Base-by-base conservation (phyloP, 2,329 filamentous ascomycete species). In the Cladorrhinum sp. region DNA sequence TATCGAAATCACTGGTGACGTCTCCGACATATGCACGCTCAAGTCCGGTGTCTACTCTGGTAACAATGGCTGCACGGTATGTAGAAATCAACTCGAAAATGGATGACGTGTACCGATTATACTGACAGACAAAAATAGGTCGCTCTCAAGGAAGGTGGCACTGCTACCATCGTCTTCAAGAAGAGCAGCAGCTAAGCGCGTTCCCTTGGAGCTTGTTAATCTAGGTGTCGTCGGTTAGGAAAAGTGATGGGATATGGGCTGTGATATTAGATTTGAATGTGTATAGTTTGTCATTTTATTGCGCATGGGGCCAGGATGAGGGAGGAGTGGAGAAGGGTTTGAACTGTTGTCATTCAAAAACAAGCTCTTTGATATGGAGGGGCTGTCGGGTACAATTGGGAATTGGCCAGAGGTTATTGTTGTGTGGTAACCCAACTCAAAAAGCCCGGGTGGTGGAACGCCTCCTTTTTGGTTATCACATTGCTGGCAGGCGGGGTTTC, bases 21-120 rank as follows among this genome's bases (percentile, higher is more conserved):
- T 79, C 58, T 77, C 71, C 65, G 72, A 69, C 53, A 69, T 75
- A 54, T 96, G 91, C 83, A 85, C 81, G 66, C 88, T 88, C 70
- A 78, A 83, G 65, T 78, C 85, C 64, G 88, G 88, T 59, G 68
- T 78, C 63, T 95, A 87, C 78, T 73, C 77, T 36, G 81, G 80
- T 65, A 82, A 82, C 62, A 80, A 77, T 64, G 91, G 92, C 62
- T 96, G 92, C 85, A 96, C 92, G 55, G 91, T 95, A 86, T 83
- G 90, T 84, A 62, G 50, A 55, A 23, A 2, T 24, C 41, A 16
- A 32, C 24, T 61, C 23, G 12, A 25, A 32, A 7, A 45, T 12
- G 3, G 22, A 55, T 25, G 9, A 48, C 6, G 8, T n/a, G 9
- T 5, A 9, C 38, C 7, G 23, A 52, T 9, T 12, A 49, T 52